Conservation (phyloP, 371 early-diverging fungal species). For the Nematocida sp. region DNA sequence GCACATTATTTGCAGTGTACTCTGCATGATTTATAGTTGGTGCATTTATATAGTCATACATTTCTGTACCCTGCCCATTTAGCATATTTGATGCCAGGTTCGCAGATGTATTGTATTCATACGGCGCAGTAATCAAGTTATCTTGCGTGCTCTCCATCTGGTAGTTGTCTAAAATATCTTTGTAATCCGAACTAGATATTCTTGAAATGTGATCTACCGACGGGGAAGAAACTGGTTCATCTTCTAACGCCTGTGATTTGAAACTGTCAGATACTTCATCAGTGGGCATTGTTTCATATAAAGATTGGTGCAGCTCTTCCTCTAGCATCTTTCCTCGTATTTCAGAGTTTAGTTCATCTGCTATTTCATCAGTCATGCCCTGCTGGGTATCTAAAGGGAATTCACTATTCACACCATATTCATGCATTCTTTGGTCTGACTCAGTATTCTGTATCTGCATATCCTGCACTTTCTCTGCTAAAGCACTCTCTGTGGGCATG, state of each 20-base stretch:
- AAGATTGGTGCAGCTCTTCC: slow-evolving; percentile 11
- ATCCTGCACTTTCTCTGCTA: not conserved
- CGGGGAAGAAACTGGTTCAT: not conserved
- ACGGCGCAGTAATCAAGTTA: not conserved
- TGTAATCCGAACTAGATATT: slow-evolving; percentile 11
- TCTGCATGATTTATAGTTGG: not conserved
- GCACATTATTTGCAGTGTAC: not conserved
- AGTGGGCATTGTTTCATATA: slow-evolving; percentile 9
- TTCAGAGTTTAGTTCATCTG: not conserved
- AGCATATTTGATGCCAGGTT: slow-evolving; percentile 9
- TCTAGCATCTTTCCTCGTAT: slow-evolving; percentile 5
- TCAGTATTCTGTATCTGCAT: not conserved
- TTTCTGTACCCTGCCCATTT: not conserved
- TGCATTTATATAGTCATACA: not conserved
- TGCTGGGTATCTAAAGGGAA: not conserved
- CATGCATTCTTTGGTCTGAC: too few species aligned
- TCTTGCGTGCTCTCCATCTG: not conserved
- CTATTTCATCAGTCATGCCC: not conserved
- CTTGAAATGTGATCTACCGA: slow-evolving; percentile 33
- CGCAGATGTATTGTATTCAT: not conserved
- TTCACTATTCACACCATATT: not conserved
- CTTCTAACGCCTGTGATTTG: not conserved
- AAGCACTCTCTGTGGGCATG: not conserved
- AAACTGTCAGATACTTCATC: not conserved
- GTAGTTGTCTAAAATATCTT: slow-evolving; percentile 6